Percentiles rank a stretch among this genome's conserved stretches.
Evolutionary conservation across 192 early-diverging fungal species (phyloP).

Genomic region (Coemansia sp.): DNA sequence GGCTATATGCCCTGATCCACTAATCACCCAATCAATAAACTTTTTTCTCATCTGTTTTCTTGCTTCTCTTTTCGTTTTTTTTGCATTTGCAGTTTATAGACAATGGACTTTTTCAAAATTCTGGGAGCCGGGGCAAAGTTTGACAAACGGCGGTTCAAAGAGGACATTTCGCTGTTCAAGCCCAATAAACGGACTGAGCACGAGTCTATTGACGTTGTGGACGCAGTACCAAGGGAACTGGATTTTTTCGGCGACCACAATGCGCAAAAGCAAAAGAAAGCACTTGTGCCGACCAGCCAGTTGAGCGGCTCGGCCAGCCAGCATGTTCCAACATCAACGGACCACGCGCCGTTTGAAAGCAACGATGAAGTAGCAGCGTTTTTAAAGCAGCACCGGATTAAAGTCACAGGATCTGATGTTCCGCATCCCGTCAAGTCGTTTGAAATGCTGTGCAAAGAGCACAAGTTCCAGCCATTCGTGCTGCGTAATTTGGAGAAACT

Average conservation of each 20-base stretch:
- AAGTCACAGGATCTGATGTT: conserved; percentile 81
- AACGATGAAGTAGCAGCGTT: conserved; percentile 58
- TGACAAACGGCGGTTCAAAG: conserved; percentile 76
- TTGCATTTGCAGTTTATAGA: background rate
- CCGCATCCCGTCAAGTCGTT: conserved; percentile 84
- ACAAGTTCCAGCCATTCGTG: conserved; percentile 70
- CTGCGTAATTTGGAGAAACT: conserved; percentile 66
- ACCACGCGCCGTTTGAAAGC: conserved; percentile 41
- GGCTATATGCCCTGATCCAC: background rate
- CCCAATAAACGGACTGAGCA: conserved; percentile 14
- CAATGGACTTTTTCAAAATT: conserved; percentile 79
- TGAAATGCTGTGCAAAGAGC: conserved; percentile 70
- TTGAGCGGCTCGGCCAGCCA: conserved; percentile 48
- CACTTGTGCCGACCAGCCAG: conserved; percentile 34
- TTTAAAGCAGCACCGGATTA: conserved; percentile 77
- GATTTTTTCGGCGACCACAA: conserved; percentile 42
- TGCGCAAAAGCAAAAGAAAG: conserved; percentile 15
- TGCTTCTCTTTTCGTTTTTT: background rate
- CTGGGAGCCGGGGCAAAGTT: conserved; percentile 88
- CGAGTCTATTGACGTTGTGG: conserved; percentile 20
- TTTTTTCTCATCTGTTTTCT: background rate
- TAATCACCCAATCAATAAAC: background rate
- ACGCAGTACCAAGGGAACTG: conserved; percentile 43
- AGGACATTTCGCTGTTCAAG: conserved; percentile 81
- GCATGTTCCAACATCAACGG: conserved; percentile 29